Base-by-base conservation (phyloP, 805 yeast genomes). In the Metschnikowia chrysomelidarum region DNA sequence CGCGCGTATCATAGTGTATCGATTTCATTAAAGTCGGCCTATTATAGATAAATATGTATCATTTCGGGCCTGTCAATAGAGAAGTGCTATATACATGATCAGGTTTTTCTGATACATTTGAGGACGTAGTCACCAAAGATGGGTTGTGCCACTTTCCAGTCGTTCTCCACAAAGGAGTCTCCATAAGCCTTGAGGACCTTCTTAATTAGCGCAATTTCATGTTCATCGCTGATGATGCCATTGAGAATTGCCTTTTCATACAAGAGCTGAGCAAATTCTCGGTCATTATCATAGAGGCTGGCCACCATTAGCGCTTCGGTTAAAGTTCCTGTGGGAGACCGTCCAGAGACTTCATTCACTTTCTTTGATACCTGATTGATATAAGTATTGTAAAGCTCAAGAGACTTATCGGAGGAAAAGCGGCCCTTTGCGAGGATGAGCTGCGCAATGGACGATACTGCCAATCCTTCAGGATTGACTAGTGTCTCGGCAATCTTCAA, bases 191-290 rank as follows among this genome's bases (percentile, higher is more conserved):
- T 67, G 44, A 77, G 63, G 7, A 63, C 44, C 7, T 51, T 58
- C 46, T 73, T 75, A 7, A 76, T 50, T n/a, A 49, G 48, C 12
- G 60, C 60, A 4, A 61, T 51, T 19, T 74, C 77, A 3, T 48
- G 46, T 19, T 67, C 73, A 21, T 73, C 68, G 11, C 47, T 46
- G 2, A 75, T 25, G 9, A 59, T 39, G 4, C 41, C 59, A 35
- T 64, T 68, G 23, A 56, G 59, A 0, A 62, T 47, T 0, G 76
- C 73, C 44, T 73, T 74, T 27, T 75, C 78, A 41, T 66, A 60
- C 9, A 76, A 51, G 27, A 75, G 67, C 35, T 64, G 59, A 0
- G 81, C 80, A 54, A 78, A 76, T 40, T 73, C 76, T 27, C 80
- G 55, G 50, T 78, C 81, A 27, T 64, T 57, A 24, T 64, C 60